Conservation (phyloP, 2,329 filamentous ascomycete species). For the Botrytis elliptica region DNA sequence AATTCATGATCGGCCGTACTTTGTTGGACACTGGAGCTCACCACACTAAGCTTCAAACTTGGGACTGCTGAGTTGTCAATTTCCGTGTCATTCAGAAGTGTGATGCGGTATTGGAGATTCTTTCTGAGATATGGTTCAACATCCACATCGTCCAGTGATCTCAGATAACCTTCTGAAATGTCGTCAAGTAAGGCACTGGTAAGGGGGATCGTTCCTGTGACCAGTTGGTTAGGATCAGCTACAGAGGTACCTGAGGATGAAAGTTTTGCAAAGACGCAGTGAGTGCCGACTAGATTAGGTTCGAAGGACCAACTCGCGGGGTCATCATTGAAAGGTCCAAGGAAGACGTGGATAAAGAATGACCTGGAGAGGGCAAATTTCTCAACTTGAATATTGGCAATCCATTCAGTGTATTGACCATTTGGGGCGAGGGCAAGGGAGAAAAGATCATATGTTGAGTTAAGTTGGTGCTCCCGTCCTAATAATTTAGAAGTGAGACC, state of each 20-base stretch:
- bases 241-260: constrained; percentile 1
- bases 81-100: constrained; percentile 27
- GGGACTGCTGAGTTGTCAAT: constrained; percentile 28
- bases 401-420: constrained; percentile 53
- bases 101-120: constrained; percentile 35
- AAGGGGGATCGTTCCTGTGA: constrained; percentile 46
- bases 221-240: constrained; percentile 33
- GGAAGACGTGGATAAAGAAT: constrained; percentile 67
- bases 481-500: background rate
- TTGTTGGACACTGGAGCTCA: constrained; percentile 25
- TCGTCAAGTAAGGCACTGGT: constrained; percentile 44
- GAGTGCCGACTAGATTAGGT: constrained; percentile 35
- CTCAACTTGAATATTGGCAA: constrained; percentile 62
- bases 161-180: constrained; percentile 35
- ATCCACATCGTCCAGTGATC: constrained; percentile 30
- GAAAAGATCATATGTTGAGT: constrained; percentile 7
- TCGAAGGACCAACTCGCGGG: constrained; percentile 34
- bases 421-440: constrained; percentile 23
- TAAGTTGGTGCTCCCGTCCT: constrained; percentile 5
- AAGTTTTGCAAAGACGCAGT: constrained; percentile 42
- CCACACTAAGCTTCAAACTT: constrained; percentile 32
- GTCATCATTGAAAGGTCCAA: constrained; percentile 46
- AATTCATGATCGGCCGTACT: constrained; percentile 11
- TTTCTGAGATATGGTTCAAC: constrained; percentile 33
- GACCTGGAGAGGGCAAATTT: constrained; percentile 60